phyloP scores from a whole-genome alignment of 2,329 filamentous ascomycete species.

The Hypoxylon sp. region DNA sequence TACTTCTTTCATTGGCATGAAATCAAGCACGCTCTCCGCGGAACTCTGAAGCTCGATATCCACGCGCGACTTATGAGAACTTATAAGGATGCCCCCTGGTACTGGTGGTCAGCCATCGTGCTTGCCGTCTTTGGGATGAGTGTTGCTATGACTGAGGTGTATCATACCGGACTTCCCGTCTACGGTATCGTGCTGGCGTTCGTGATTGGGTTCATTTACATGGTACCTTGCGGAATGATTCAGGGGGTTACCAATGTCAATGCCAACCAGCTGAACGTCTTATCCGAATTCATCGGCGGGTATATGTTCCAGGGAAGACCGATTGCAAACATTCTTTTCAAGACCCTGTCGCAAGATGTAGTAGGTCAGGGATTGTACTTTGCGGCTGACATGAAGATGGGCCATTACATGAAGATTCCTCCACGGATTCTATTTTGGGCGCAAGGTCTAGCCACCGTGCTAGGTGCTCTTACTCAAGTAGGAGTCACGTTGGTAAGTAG shows the following conservation, averaged over 20 bases:
- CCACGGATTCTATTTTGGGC: constrained; percentile 57
- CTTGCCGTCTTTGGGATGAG: constrained; percentile 42
- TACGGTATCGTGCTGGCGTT: constrained; percentile 57
- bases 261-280: constrained; percentile 58
- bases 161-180: constrained; percentile 54
- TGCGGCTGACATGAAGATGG: constrained; percentile 59
- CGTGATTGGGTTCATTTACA: constrained; percentile 54
- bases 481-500: constrained; percentile 43
- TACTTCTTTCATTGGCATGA: constrained; percentile 63
- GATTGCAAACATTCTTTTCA: constrained; percentile 58
- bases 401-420: constrained; percentile 60
- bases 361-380: constrained; percentile 56
- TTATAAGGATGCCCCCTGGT: constrained; percentile 54
- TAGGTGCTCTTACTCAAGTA: constrained; percentile 56
- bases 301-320: constrained; percentile 57
- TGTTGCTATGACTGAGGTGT: constrained; percentile 44
- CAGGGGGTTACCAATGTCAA: constrained; percentile 58
- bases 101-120: constrained; percentile 54
- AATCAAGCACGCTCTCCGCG: constrained; percentile 42
- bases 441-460: constrained; percentile 57
- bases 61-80: constrained; percentile 53
- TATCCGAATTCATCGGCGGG: constrained; percentile 58
- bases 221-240: constrained; percentile 58
- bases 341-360: constrained; percentile 53
- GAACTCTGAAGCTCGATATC: constrained; percentile 49